Base-by-base conservation (phyloP, 805 yeast species). In the Yamadazyma paraphyllophila region DNA sequence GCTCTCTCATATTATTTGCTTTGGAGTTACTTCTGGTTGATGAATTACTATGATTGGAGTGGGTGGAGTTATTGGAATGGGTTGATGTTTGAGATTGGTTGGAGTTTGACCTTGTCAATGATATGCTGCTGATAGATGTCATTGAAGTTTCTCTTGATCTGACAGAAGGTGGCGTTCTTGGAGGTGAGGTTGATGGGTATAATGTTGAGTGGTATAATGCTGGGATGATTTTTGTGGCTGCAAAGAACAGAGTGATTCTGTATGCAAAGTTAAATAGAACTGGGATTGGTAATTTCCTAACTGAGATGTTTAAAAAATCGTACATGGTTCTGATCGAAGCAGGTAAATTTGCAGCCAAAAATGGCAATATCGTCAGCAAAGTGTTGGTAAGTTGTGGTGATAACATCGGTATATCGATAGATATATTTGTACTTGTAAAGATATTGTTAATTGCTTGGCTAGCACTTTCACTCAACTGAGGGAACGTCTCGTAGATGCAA, bases 211-310 rank as follows among this genome's bases (percentile, higher is more conserved):
- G 73, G 49, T 76, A 81, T 47, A 87, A 66, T 9, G 84, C 81
- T 2, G 99, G 99, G 15, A 94, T 88, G 50, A 94, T 90, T 60
- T 96, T 85, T 12, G 97, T 88, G 2, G 98, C 97, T 1, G 96
- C 89, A 60, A 82, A 83, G 57, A 92, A 89, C 9, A 91, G 96
- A 4, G 87, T 76, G 15, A 92, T 81, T 56, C 99, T 77, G 60
- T 88, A 92, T 1, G 90, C 88, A 56, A 94, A 70, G 54, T 90
- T 90, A 20, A 90, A 74, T 24, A 88, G 68, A 17, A 94, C 83
- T 6, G 96, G 87, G 7, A 96, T 81, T 0, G 96, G 85, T 44
- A 90, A 70, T 26, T 91, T 86, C 43, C 69, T 71, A 33, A 73
- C 65, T n/a, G 81, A 73, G 54, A 73, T 63, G 26, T 76, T 67